Conservation (phyloP, 148 eudicot species). For the Talinum fruticosum region DNA sequence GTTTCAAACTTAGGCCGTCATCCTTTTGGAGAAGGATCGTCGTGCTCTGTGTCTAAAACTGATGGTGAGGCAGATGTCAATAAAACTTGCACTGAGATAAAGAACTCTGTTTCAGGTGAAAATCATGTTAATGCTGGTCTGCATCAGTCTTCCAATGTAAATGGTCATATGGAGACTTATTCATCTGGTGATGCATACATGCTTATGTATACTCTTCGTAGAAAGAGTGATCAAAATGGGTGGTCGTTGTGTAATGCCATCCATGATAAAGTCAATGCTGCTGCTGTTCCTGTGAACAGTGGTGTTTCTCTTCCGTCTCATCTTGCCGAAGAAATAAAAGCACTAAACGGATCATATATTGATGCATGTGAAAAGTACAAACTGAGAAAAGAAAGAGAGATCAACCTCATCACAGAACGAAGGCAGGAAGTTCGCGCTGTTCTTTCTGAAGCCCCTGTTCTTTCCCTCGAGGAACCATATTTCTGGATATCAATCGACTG, state of each 20-base stretch:
- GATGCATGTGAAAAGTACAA: slow-evolving; percentile 61
- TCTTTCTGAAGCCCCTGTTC: slow-evolving; percentile 80
- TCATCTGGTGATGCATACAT: slow-evolving; percentile 97
- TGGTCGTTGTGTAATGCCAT: slow-evolving; percentile 25
- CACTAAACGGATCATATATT: slow-evolving; percentile 50
- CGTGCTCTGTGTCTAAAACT: slow-evolving; percentile 48
- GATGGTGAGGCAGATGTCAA: slow-evolving; percentile 31
- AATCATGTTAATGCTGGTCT: slow-evolving; percentile 29
- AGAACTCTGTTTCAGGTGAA: slow-evolving; percentile 32
- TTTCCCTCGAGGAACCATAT: slow-evolving; percentile 56
- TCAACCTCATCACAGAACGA: slow-evolving; percentile 58
- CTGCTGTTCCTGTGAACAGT: slow-evolving; percentile 22
- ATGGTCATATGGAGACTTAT: slow-evolving; percentile 46
- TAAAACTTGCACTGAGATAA: slow-evolving; percentile 35
- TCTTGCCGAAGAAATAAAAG: slow-evolving; percentile 61
- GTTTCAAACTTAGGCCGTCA: slow-evolving; percentile 77
- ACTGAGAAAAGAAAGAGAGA: slow-evolving; percentile 56
- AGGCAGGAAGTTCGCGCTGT: slow-evolving; percentile 86
- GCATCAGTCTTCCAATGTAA: slow-evolving; percentile 27
- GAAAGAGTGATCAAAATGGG: slow-evolving; percentile 37
- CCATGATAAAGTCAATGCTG: slow-evolving; percentile 30
- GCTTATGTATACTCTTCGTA: slow-evolving; percentile 81
- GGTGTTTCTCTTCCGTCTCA: slow-evolving; percentile 61
- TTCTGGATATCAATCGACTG: slow-evolving; percentile 91
- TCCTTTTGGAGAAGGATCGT: slow-evolving; percentile 81